Percentiles rank a stretch among this genome's conserved stretches.
Conservation (phyloP, 1,139 yeast species). For the Geotrichum macrosporum region DNA sequence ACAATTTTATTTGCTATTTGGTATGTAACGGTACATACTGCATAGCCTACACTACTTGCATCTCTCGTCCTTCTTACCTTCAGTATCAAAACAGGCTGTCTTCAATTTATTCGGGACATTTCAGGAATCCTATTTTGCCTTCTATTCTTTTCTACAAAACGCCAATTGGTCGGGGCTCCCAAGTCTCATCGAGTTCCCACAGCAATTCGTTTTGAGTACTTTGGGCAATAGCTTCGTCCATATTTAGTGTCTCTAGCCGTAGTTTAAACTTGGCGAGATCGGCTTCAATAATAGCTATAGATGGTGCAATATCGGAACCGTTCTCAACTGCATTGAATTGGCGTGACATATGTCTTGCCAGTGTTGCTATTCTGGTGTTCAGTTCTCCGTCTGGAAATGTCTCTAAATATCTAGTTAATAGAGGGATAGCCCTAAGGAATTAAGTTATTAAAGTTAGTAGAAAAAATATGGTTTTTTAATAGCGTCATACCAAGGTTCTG, state of each 20-base stretch:
- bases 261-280: constrained; percentile 5
- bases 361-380: not conserved
- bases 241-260: not conserved
- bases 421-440: not conserved
- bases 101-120: too few species aligned
- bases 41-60: too few species aligned
- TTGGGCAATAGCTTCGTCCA: not conserved
- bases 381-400: constrained; percentile 1
- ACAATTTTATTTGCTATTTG: too few species aligned
- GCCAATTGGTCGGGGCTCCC: constrained; percentile 32
- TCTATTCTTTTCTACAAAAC: too few species aligned
- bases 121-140: too few species aligned
- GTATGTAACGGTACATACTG: too few species aligned
- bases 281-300: not conserved
- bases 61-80: too few species aligned
- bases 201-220: not conserved
- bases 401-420: not conserved
- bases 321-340: not conserved
- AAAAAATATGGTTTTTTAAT: too few species aligned
- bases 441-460: not conserved
- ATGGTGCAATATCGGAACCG: not conserved
- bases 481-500: constrained; percentile 10
- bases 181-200: constrained; percentile 24
- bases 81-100: too few species aligned
- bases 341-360: not conserved